Evolutionary conservation across 371 early-diverging fungal genomes (phyloP).

Genomic region (Chytridiales sp.): DNA sequence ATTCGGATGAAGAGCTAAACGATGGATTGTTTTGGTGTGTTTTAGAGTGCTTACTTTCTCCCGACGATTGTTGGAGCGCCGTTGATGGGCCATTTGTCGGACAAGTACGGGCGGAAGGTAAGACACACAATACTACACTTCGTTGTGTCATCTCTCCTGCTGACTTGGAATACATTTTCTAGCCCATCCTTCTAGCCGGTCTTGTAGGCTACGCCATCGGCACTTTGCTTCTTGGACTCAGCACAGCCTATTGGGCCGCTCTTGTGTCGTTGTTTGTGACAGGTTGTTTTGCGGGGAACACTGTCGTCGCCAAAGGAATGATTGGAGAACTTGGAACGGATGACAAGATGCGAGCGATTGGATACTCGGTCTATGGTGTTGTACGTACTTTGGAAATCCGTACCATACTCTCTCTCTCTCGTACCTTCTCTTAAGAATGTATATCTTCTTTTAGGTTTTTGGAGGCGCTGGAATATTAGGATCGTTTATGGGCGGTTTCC

Average conservation of each 20-base stretch:
- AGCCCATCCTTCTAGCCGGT: conserved; percentile 30
- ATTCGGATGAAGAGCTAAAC: too few species aligned
- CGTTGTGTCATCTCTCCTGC: too few species aligned
- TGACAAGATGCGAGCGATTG: conserved; percentile 30
- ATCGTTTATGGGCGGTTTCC: conserved; percentile 35
- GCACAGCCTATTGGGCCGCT: conserved; percentile 20
- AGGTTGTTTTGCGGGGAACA: conserved; percentile 37
- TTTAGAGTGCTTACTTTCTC: conserved; percentile 28
- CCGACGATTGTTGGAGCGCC: conserved; percentile 38
- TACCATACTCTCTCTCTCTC: too few species aligned
- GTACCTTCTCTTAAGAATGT: too few species aligned
- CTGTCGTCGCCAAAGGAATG: conserved; percentile 46
- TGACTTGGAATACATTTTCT: neutral
- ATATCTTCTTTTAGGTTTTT: too few species aligned
- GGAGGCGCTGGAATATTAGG: conserved; percentile 36
- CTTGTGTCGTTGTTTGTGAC: conserved; percentile 25
- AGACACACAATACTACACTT: too few species aligned
- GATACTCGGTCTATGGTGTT: conserved; percentile 39
- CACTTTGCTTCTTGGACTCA: conserved; percentile 31
- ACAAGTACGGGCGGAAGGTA: conserved; percentile 32
- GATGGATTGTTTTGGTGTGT: neutral
- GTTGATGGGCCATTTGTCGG: conserved; percentile 35
- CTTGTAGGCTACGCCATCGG: conserved; percentile 32
- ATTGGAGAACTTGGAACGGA: conserved; percentile 39
- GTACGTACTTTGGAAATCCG: too few species aligned